A percentile compares a stretch with the other conserved stretches of the same genome.
phyloP scores from a whole-genome alignment of 2,329 filamentous ascomycete species.

The Sarocladium strictum region DNA sequence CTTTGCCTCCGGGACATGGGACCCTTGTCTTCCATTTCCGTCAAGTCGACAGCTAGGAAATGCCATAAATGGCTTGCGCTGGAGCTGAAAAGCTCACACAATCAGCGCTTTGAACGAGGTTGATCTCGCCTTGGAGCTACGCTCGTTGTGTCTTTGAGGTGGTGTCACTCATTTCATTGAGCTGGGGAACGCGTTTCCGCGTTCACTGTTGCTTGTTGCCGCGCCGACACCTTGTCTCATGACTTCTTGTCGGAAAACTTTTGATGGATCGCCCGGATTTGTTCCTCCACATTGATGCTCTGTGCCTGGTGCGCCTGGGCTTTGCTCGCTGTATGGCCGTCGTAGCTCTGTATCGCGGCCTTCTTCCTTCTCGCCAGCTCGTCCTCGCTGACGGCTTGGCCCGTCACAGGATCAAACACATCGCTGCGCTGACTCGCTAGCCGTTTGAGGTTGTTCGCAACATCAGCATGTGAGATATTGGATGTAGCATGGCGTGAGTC shows the following conservation, averaged over 20 bases:
- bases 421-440: slow-evolving; percentile 83
- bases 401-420: slow-evolving; percentile 72
- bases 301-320: slow-evolving; percentile 49
- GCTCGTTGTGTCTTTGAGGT: too few relatives aligned
- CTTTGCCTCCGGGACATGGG: too few relatives aligned
- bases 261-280: slow-evolving; percentile 62
- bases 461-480: slow-evolving; percentile 79
- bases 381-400: slow-evolving; percentile 65
- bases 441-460: slow-evolving; percentile 93
- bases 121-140: too few relatives aligned
- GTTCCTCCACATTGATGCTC: slow-evolving; percentile 75
- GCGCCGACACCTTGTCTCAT: slow-evolving; percentile 4
- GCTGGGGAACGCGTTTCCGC: too few relatives aligned
- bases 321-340: slow-evolving; percentile 58
- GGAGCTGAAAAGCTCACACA: too few relatives aligned
- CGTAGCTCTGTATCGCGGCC: slow-evolving; percentile 58
- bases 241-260: slow-evolving; percentile 40
- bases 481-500: slow-evolving; percentile 80
- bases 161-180: too few relatives aligned
- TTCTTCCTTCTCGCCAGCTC: slow-evolving; percentile 71
- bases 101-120: too few relatives aligned
- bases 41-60: too few relatives aligned
- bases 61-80: too few relatives aligned
- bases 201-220: background rate
- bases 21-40: too few relatives aligned